These are phyloP conservation scores for Neopestalotiopsis sp. DNA, from an alignment of 2,329 filamentous ascomycete species.

Conservation along the genomic window DNA sequence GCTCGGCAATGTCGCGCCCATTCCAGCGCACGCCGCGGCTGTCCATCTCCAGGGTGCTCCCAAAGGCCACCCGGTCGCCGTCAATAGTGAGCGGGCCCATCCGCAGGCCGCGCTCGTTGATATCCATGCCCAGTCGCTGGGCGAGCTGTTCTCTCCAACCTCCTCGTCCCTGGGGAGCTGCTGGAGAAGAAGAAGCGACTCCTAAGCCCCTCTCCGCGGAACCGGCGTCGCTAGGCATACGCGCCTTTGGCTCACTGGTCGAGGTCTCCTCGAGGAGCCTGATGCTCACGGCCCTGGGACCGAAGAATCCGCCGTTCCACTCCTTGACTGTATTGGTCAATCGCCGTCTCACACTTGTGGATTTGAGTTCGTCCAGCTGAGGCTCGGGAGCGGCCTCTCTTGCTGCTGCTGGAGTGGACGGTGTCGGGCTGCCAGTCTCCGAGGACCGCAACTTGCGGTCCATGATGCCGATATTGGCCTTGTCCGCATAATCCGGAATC, in stretches of 20 bases:
- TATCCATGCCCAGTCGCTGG: conserved; percentile 24
- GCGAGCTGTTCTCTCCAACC: conserved; percentile 16
- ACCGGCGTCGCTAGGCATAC: conserved; percentile 35
- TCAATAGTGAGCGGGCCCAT: conserved; percentile 49
- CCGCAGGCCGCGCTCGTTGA: conserved; percentile 34
- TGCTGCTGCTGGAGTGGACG: conserved; percentile 28
- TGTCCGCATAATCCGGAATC: conserved; percentile 52
- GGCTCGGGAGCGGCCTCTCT: conserved; percentile 43
- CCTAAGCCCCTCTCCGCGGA: not conserved
- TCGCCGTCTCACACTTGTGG: conserved; percentile 33
- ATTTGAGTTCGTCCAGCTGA: conserved; percentile 45
- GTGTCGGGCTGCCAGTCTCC: conserved; percentile 38
- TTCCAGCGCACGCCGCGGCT: conserved; percentile 53
- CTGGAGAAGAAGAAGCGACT: not conserved
- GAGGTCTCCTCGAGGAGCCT: conserved; percentile 30
- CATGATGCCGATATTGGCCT: conserved; percentile 51
- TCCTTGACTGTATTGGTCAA: conserved; percentile 51
- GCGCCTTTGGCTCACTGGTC: not conserved
- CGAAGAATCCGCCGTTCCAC: conserved; percentile 65
- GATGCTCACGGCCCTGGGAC: conserved; percentile 53
- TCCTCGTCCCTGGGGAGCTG: conserved; percentile 11
- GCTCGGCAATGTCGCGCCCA: conserved; percentile 45
- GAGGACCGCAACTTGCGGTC: conserved; percentile 52
- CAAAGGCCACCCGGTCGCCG: conserved; percentile 49
- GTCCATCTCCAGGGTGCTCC: conserved; percentile 49